phyloP scores from a whole-genome alignment of 2,329 filamentous ascomycete genomes.

The Venturiaceae sp. region DNA sequence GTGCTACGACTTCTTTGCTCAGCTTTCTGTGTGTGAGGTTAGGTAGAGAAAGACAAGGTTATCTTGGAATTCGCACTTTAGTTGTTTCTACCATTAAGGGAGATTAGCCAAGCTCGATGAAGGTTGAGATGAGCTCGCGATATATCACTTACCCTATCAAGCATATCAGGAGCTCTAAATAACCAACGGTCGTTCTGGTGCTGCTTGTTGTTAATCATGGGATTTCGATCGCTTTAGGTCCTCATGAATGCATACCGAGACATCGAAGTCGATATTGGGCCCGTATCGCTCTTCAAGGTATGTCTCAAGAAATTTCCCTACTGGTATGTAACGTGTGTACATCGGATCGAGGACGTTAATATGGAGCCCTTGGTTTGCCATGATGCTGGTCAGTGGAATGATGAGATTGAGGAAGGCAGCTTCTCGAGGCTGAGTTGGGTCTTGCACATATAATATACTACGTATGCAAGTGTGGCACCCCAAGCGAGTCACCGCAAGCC shows the following conservation, averaged over 20 bases:
- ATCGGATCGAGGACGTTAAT: background rate
- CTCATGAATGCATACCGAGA: background rate
- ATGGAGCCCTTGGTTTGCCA: background rate
- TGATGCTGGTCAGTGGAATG: background rate
- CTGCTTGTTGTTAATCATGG: background rate
- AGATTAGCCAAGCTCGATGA: background rate
- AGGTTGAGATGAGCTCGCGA: background rate
- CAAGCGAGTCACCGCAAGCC: too few species aligned
- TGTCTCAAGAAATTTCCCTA: background rate
- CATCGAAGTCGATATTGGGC: background rate
- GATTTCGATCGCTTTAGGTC: background rate
- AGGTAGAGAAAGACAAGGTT: background rate
- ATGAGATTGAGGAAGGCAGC: background rate
- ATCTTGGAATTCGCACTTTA: background rate
- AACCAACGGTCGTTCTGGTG: background rate
- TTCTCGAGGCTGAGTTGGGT: background rate
- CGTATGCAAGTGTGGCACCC: too few species aligned
- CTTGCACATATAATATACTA: background rate
- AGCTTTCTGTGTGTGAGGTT: background rate
- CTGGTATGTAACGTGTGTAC: background rate
- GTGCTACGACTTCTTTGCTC: background rate
- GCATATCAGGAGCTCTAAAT: background rate
- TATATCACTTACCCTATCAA: background rate
- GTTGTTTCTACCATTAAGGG: background rate
- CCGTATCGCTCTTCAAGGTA: background rate